phyloP scores from a whole-genome alignment of 2,329 filamentous ascomycete genomes.

The Aspergillus pseudotamarii region DNA sequence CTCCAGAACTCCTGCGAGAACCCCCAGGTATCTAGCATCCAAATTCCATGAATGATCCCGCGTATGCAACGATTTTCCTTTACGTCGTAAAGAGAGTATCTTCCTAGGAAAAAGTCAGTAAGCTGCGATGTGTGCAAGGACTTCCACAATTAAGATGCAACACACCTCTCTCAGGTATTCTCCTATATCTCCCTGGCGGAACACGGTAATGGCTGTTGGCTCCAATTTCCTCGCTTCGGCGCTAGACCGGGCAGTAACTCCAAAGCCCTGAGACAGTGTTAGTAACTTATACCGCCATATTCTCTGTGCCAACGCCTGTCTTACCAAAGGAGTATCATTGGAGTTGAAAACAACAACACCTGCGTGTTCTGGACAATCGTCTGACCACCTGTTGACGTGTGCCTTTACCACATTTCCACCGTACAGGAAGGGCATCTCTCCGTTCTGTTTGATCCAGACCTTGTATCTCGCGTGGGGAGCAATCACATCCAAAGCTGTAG shows the following conservation, averaged over 20 bases:
- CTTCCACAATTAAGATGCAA: constrained; percentile 3
- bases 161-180: constrained; percentile 83
- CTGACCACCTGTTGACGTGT: constrained; percentile 80
- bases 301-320: not conserved
- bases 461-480: constrained; percentile 92
- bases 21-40: constrained; percentile 27
- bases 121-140: not conserved
- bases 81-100: constrained; percentile 64
- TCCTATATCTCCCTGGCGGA: constrained; percentile 90
- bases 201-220: constrained; percentile 85
- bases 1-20: constrained; percentile 32
- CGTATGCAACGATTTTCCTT: constrained; percentile 17
- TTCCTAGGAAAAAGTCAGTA: constrained; percentile 46
- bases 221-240: constrained; percentile 81
- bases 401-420: constrained; percentile 86
- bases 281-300: not conserved
- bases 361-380: constrained; percentile 91
- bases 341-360: constrained; percentile 88
- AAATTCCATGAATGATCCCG: constrained; percentile 26
- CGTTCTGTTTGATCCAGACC: constrained; percentile 95
- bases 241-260: constrained; percentile 84
- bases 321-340: constrained; percentile 78
- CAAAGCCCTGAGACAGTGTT: constrained; percentile 68
- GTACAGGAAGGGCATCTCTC: constrained; percentile 96
- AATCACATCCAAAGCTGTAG: constrained; percentile 73